Conservation (phyloP, 768 basidiomycete species). For the Trametes cingulata region DNA sequence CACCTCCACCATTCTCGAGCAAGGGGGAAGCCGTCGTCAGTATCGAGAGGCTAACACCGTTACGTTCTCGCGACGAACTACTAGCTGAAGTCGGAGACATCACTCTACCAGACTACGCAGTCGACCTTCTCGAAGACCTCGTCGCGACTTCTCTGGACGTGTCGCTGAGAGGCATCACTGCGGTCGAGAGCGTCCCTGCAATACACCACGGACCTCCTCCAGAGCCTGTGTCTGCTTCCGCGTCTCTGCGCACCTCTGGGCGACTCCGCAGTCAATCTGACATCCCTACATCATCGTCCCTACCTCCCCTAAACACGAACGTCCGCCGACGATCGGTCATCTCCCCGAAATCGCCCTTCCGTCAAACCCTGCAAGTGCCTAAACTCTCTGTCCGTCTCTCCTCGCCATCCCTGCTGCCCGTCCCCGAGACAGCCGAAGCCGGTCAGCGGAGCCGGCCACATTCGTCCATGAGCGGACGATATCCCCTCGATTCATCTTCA, state of each 20-base stretch:
- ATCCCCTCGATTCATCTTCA: neutral
- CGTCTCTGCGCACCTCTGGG: neutral
- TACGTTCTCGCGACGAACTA: conserved; percentile 40
- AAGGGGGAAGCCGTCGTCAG: neutral
- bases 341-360: neutral
- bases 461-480: conserved; percentile 8
- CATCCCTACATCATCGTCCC: neutral
- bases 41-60: conserved; percentile 13
- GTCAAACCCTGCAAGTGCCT: conserved; percentile 8
- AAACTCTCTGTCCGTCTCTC: conserved; percentile 7
- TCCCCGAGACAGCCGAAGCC: conserved; percentile 2
- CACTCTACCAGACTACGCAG: conserved; percentile 46
- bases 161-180: neutral
- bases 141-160: conserved; percentile 12
- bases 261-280: conserved; percentile 7
- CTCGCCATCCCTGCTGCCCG: conserved; percentile 14
- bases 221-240: neutral
- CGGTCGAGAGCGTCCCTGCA: neutral
- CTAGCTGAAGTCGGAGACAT: conserved; percentile 35
- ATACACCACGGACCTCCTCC: neutral
- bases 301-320: neutral
- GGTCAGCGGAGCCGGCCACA: conserved; percentile 1
- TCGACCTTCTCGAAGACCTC: conserved; percentile 45
- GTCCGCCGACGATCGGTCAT: neutral
- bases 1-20: neutral